Conservation (phyloP, 352 stramenopile species). For the Phytophthora sojae region DNA sequence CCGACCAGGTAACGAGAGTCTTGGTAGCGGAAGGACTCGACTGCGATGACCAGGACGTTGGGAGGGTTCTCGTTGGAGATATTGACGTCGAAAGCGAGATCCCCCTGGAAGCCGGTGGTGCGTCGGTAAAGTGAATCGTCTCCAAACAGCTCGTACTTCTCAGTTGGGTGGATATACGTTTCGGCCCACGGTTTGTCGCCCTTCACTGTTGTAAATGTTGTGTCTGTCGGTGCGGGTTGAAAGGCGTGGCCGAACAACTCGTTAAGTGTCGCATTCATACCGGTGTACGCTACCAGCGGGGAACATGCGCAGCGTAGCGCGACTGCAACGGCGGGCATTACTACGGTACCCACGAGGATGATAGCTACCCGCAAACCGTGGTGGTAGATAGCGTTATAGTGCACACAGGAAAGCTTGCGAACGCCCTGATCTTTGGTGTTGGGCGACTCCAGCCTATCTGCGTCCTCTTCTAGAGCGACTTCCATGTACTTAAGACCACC, state of each 20-base stretch:
- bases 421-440: neutral
- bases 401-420: neutral
- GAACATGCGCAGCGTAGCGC: conserved; percentile 13
- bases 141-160: conserved; percentile 21
- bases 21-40: conserved; percentile 64
- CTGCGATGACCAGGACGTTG: conserved; percentile 56
- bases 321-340: conserved; percentile 13
- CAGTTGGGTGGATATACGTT: conserved; percentile 19
- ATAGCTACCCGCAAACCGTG: neutral
- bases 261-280: conserved; percentile 25
- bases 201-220: conserved; percentile 17
- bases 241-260: conserved; percentile 24
- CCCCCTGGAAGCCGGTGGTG: conserved; percentile 47
- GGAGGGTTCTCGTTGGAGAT: conserved; percentile 41
- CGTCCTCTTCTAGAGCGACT: conserved; percentile 18
- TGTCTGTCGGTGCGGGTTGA: conserved; percentile 12
- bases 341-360: conserved; percentile 7
- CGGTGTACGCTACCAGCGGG: conserved; percentile 11
- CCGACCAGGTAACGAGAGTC: conserved; percentile 60
- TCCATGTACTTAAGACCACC: conserved; percentile 13
- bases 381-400: neutral
- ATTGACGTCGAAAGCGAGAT: conserved; percentile 50
- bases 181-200: conserved; percentile 17
- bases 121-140: conserved; percentile 22
- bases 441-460: neutral